A percentile compares a stretch with the other conserved stretches of the same genome.
Evolutionary conservation across 345 rosid species (phyloP).

Genomic region (Populus davidiana): DNA sequence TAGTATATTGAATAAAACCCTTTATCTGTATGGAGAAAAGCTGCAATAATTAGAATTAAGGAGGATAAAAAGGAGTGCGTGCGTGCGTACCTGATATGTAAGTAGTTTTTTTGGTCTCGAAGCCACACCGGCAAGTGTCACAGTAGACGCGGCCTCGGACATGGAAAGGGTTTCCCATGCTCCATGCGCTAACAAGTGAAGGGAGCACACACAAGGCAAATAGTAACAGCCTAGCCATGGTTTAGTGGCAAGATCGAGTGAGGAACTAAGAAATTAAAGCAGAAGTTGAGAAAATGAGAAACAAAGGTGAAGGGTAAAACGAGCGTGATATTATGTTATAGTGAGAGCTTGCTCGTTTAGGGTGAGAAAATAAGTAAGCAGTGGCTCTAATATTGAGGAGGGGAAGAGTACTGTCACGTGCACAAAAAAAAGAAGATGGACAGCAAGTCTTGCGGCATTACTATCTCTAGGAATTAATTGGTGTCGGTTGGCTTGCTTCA

Average conservation of each 20-base stretch:
- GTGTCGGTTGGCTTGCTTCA: constrained; percentile 8
- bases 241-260: not conserved
- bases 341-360: not conserved
- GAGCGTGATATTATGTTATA: not conserved
- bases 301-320: not conserved
- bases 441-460: constrained; percentile 8
- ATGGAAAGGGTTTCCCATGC: constrained; percentile 25
- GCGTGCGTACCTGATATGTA: constrained; percentile 39
- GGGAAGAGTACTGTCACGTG: constrained; percentile 13
- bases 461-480: constrained; percentile 5
- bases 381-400: not conserved
- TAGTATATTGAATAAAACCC: not conserved
- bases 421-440: not conserved
- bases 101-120: constrained; percentile 50
- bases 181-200: constrained; percentile 12
- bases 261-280: not conserved
- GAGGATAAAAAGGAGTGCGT: too few relatives aligned
- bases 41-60: not conserved
- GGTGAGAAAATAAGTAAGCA: too few relatives aligned
- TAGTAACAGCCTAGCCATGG: constrained; percentile 35
- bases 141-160: constrained; percentile 61
- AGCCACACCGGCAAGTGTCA: constrained; percentile 64
- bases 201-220: constrained; percentile 34
- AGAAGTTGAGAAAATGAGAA: not conserved
- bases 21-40: not conserved